These are phyloP conservation scores for Neofusicoccum cordaticola DNA, from an alignment of 2,329 filamentous ascomycete genomes.

Conservation along the genomic window DNA sequence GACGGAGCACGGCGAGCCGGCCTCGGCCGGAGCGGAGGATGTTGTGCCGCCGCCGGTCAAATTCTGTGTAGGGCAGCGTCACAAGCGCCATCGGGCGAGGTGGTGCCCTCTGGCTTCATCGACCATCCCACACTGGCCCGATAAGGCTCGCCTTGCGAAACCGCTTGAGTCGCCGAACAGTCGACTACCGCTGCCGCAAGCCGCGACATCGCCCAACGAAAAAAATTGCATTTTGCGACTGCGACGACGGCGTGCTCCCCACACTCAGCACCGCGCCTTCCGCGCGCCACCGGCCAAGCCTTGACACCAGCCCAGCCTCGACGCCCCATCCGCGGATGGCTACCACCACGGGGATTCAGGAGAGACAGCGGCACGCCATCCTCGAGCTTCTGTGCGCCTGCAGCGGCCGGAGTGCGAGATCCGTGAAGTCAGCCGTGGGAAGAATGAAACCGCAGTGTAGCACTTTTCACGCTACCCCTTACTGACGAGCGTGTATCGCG, in stretches of 20 bases:
- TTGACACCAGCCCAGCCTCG: background rate
- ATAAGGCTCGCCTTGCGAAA: background rate
- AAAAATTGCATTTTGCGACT: background rate
- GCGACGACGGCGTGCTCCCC: background rate
- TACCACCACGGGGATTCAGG: background rate
- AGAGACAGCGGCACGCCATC: background rate
- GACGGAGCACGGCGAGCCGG: constrained; percentile 1
- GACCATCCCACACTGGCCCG: constrained; percentile 1
- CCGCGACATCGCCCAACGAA: background rate
- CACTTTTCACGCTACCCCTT: background rate
- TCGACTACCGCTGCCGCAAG: background rate
- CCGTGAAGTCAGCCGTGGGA: background rate
- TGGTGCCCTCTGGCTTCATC: background rate
- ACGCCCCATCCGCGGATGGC: constrained; percentile 2
- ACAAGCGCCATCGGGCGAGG: background rate
- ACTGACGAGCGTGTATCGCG: background rate
- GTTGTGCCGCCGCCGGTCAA: constrained; percentile 7
- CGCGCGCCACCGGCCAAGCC: constrained; percentile 3
- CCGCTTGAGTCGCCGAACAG: background rate
- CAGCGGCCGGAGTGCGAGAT: background rate
- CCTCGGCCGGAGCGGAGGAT: constrained; percentile 4
- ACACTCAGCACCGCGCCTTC: background rate
- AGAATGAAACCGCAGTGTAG: background rate
- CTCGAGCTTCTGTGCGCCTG: background rate
- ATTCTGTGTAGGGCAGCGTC: background rate